These are phyloP conservation scores for Danielozyma ontarioensis DNA, from an alignment of 805 yeast species.

Conservation along the genomic window DNA sequence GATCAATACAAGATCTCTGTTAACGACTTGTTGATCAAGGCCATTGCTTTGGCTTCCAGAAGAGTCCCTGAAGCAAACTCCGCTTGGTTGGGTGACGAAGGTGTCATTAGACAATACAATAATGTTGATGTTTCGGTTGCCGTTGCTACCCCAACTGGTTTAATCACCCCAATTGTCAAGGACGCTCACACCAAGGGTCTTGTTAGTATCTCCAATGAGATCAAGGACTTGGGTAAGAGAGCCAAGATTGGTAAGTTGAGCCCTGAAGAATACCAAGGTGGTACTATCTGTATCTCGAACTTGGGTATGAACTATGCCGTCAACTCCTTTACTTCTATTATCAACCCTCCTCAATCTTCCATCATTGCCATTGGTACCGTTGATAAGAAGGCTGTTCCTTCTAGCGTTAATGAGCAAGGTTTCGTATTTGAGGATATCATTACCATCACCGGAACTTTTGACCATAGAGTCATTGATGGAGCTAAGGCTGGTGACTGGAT, in stretches of 20 bases:
- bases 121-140: constrained; percentile 97
- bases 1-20: constrained; percentile 89
- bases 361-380: constrained; percentile 93
- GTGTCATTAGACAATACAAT: constrained; percentile 85
- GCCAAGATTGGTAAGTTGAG: constrained; percentile 89
- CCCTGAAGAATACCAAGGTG: constrained; percentile 99
- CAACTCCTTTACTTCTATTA: constrained; percentile 86
- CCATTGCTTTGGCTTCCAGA: constrained; percentile 82
- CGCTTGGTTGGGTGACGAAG: constrained; percentile 85
- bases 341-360: constrained; percentile 96
- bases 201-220: constrained; percentile 69
- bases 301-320: constrained; percentile 98
- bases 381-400: constrained; percentile 89
- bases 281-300: constrained; percentile 97
- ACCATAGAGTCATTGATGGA: constrained; percentile 97
- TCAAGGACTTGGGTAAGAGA: constrained; percentile 91
- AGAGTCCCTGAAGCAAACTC: constrained; percentile 94
- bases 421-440: constrained; percentile 88
- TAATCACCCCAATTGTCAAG: constrained; percentile 92
- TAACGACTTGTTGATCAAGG: constrained; percentile 91
- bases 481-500: constrained; percentile 97
- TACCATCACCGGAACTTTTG: constrained; percentile 93
- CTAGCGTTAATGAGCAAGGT: constrained; percentile 84
- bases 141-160: constrained; percentile 96
- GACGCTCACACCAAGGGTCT: constrained; percentile 87